Percentiles rank a stretch among this genome's conserved stretches.
These are phyloP conservation scores for Leishmania gerbilli DNA, from an alignment of 208 protist genomes.

Conservation along the genomic window DNA sequence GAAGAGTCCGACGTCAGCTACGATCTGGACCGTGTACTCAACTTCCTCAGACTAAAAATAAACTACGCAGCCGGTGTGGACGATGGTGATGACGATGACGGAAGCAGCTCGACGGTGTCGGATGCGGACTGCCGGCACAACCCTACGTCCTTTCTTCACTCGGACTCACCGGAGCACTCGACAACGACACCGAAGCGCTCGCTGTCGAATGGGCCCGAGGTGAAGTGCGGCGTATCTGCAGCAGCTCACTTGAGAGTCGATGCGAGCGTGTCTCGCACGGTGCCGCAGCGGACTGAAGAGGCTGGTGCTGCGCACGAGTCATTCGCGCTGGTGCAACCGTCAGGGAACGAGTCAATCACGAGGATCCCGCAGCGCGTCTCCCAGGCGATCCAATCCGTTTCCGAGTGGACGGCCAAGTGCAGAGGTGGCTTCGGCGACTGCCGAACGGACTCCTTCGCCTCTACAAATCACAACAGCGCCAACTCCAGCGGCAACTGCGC, in stretches of 20 bases:
- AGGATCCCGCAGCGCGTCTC: constrained; percentile 8
- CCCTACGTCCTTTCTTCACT: constrained; percentile 16
- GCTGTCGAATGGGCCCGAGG: neutral
- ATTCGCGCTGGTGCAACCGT: neutral
- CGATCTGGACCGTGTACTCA: constrained; percentile 28
- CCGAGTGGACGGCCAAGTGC: constrained; percentile 18
- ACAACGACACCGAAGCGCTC: neutral
- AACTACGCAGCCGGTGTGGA: constrained; percentile 5
- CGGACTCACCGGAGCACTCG: constrained; percentile 8
- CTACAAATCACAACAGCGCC: neutral
- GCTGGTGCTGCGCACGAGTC: constrained; percentile 1
- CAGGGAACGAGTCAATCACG: constrained; percentile 1
- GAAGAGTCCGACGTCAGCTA: constrained; percentile 28
- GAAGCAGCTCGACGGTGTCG: constrained; percentile 16
- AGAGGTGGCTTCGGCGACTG: constrained; percentile 8
- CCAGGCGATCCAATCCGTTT: neutral
- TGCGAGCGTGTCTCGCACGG: constrained; percentile 12
- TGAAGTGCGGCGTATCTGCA: neutral
- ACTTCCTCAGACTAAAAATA: constrained; percentile 24
- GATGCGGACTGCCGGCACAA: constrained; percentile 4
- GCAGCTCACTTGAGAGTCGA: neutral
- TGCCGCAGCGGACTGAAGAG: constrained; percentile 5
- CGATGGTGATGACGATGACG: constrained; percentile 16
- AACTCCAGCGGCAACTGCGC: constrained; percentile 1
- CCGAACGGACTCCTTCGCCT: constrained; percentile 10